phyloP scores from a whole-genome alignment of 768 basidiomycete genomes.

The Omphalotus guepiniiformis region DNA sequence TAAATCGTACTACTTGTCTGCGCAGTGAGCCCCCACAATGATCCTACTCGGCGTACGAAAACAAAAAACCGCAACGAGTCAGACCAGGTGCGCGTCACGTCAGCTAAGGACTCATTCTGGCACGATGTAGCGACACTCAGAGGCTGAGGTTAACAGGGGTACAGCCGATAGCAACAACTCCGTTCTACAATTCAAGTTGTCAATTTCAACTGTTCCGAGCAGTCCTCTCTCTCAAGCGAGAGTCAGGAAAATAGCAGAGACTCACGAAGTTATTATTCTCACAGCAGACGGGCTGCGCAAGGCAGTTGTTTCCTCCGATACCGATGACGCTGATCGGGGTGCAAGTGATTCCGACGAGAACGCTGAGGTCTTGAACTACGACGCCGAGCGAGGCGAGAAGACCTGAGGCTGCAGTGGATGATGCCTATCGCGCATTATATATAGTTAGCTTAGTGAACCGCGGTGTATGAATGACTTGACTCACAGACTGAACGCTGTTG shows the following conservation, averaged over 20 bases:
- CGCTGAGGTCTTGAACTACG: conserved; percentile 1
- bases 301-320: background rate
- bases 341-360: conserved; percentile 6
- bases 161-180: background rate
- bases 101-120: no score
- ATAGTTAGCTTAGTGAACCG: no score
- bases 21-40: no score
- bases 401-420: background rate
- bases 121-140: no score
- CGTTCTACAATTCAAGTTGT: background rate
- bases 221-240: no score
- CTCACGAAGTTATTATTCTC: conserved; percentile 1
- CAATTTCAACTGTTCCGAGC: background rate
- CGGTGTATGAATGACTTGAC: no score
- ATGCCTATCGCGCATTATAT: no score
- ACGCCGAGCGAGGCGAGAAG: conserved; percentile 8
- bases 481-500: conserved; percentile 3
- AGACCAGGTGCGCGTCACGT: no score
- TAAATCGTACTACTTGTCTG: no score
- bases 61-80: no score
- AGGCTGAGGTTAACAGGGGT: background rate
- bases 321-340: conserved; percentile 9
- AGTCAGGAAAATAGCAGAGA: background rate
- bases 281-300: background rate
- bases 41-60: no score